Percentiles rank a stretch among this genome's conserved stretches.
Evolutionary conservation across 345 rosid genomes (phyloP).

Genomic region (Salix viminalis): DNA sequence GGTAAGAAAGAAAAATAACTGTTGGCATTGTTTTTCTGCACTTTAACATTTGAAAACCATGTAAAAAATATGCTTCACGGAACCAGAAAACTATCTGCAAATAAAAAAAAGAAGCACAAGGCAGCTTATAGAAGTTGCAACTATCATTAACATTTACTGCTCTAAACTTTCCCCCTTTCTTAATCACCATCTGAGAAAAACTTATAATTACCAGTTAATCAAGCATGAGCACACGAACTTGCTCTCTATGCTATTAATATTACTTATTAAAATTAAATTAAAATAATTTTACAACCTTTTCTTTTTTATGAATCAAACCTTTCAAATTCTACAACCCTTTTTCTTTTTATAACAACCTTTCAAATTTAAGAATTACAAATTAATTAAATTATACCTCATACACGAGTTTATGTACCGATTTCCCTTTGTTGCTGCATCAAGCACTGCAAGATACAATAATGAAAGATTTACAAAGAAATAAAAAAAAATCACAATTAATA

Average conservation of each 20-base stretch:
- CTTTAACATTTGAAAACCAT: background rate
- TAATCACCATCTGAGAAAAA: background rate
- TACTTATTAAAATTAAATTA: background rate
- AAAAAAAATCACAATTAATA: background rate
- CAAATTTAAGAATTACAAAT: background rate
- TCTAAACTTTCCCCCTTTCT: background rate
- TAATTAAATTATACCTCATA: slow-evolving; percentile 49
- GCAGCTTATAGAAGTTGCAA: background rate
- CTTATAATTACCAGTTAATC: too few species aligned
- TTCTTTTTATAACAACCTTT: too few species aligned
- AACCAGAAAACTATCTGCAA: background rate
- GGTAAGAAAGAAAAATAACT: background rate
- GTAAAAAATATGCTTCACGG: background rate
- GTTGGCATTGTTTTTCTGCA: background rate
- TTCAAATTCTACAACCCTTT: background rate
- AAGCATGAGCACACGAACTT: background rate
- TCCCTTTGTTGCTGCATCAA: slow-evolving; percentile 88
- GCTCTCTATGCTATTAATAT: background rate
- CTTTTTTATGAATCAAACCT: too few species aligned
- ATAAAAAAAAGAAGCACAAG: too few species aligned
- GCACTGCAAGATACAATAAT: slow-evolving; percentile 37
- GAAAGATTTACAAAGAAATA: background rate
- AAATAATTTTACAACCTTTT: background rate
- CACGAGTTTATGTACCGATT: slow-evolving; percentile 87
- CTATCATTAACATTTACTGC: background rate